These are phyloP conservation scores for Pestalotiopsis sp. DNA, from an alignment of 2,329 filamentous ascomycete genomes.

Conservation along the genomic window DNA sequence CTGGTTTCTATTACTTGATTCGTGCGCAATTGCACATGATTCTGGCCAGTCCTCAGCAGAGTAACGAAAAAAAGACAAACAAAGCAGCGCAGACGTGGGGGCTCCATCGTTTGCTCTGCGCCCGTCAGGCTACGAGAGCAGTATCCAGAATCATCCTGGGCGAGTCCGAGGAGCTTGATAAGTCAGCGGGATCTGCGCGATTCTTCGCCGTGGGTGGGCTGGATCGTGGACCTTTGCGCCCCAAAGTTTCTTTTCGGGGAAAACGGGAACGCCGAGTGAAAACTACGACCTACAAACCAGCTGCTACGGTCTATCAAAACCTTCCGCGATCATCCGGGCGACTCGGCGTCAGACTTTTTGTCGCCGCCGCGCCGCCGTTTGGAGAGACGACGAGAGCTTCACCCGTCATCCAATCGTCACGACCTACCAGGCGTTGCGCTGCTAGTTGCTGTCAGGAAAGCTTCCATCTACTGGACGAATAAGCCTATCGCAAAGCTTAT, in stretches of 20 bases:
- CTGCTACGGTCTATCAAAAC: background rate
- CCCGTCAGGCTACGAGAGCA: background rate
- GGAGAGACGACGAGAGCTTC: too few relatives aligned
- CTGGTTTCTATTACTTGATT: constrained; percentile 11
- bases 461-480: background rate
- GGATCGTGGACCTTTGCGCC: background rate
- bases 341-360: background rate
- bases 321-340: background rate
- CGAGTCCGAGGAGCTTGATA: background rate
- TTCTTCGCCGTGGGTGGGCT: background rate
- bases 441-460: background rate
- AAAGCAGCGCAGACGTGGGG: constrained; percentile 3
- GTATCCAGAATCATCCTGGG: background rate
- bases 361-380: too few relatives aligned
- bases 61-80: background rate
- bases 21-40: constrained; percentile 4
- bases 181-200: background rate
- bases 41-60: background rate
- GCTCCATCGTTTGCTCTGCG: background rate
- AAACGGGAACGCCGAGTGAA: background rate
- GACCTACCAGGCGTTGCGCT: background rate
- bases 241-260: background rate
- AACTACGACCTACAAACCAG: too few relatives aligned
- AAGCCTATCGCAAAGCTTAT: background rate
- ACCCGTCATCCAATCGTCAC: background rate